Evolutionary conservation across 257 asterid genomes (phyloP).

Genomic region (Eustoma russellianum): DNA sequence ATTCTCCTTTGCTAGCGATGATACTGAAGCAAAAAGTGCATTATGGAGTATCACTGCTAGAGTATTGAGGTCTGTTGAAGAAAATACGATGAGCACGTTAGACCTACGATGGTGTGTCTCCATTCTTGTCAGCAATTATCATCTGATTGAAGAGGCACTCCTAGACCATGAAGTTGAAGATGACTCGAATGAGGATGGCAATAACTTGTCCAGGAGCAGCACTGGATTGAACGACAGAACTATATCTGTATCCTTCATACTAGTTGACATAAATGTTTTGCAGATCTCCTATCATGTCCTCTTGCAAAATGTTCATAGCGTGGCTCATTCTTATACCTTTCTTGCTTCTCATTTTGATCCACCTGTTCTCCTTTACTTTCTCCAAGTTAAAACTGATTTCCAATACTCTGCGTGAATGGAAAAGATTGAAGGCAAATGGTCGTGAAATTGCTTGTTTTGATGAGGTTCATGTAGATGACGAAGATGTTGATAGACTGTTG

Average conservation of each 20-base stretch:
- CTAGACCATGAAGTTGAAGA: slow-evolving; percentile 28
- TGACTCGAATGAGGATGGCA: slow-evolving; percentile 19
- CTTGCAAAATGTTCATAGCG: slow-evolving; percentile 1
- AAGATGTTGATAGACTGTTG: slow-evolving; percentile 52
- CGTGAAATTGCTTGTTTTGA: slow-evolving; percentile 19
- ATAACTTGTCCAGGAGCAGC: slow-evolving; percentile 16
- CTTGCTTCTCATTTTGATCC: not conserved
- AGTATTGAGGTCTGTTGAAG: slow-evolving; percentile 33
- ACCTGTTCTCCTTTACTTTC: slow-evolving; percentile 33
- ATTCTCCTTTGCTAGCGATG: slow-evolving; percentile 60
- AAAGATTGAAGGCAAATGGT: slow-evolving; percentile 27
- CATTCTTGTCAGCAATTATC: slow-evolving; percentile 43
- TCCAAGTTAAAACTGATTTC: slow-evolving; percentile 46
- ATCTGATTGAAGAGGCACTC: slow-evolving; percentile 61
- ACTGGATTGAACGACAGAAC: slow-evolving; percentile 26
- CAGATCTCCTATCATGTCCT: not conserved
- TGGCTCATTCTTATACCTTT: slow-evolving; percentile 1
- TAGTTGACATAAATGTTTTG: not conserved
- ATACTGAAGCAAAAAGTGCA: slow-evolving; percentile 60
- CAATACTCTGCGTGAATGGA: slow-evolving; percentile 50
- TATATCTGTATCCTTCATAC: slow-evolving; percentile 57
- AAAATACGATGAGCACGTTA: slow-evolving; percentile 35
- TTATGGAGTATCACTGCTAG: slow-evolving; percentile 71
- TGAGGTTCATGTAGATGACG: slow-evolving; percentile 35
- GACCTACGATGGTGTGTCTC: slow-evolving; percentile 39